Base-by-base conservation (phyloP, 345 rosid genomes). In the Melaleuca alternifolia region DNA sequence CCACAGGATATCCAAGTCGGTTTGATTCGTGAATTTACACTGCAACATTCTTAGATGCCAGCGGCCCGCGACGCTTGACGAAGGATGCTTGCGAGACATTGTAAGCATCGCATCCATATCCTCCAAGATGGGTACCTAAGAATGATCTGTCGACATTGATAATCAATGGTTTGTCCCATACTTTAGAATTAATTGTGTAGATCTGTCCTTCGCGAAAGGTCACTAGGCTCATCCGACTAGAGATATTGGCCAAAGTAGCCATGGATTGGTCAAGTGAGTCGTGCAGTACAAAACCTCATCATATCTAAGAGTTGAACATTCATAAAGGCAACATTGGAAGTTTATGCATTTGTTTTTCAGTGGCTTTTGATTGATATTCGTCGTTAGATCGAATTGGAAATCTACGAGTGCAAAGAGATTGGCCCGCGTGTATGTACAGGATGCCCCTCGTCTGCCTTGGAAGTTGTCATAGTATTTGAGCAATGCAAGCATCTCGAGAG, bases 141-240 rank as follows among this genome's bases (percentile, higher is more conserved):
- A 20, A 6, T 18, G 2, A 71, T 18, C 0, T 5, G 2, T 33
- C 0, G 6, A 37, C 0, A 7, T 10, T 7, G 5, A 37, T 18
- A 37, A 71, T 37, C 33, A 10, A 37, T 4, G 7, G 4, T 10
- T 71, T 37, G 0, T 71, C 7, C 10, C 4, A 0, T 37, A 37
- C 6, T 20, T 0, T 6, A 37, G 20, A 71, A 71, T 18, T 18
- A 33, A 18, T 5, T 71, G 1, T 10, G 26, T 71, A 71, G 13
- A 71, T 37, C 23, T 10, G 46, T 71, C 4, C 18, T 16, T 71
- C 21, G 3, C 1, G 8, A 0, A 65, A 33, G 11, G 24, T 71
- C 3, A 33, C 24, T 18, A 33, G 48, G 12, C 79, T 33, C 12
- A 9, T 71, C 20, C 1, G 24, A 37, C 7, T 3, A 71, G 8